Evolutionary conservation across 2,329 filamentous ascomycete species (phyloP).

Genomic region (Botrytis medusae): DNA sequence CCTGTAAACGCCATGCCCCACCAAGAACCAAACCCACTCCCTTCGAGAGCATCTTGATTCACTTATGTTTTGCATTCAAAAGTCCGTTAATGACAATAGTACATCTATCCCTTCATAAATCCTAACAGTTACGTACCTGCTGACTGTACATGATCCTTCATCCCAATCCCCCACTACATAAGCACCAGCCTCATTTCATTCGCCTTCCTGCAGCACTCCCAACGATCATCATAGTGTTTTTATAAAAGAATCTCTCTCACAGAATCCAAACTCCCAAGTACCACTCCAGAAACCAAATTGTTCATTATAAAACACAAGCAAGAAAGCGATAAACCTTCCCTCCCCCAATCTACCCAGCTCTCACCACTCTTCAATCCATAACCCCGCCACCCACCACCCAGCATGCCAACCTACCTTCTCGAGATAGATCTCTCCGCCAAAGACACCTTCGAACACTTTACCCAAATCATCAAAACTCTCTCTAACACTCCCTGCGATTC

Average conservation of each 20-base stretch:
- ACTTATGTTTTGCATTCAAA: background rate
- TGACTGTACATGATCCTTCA: background rate
- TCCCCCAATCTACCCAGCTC: background rate
- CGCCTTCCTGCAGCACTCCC: background rate
- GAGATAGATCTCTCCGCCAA: background rate
- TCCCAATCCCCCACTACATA: background rate
- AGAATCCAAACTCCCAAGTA: background rate
- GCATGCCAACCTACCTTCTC: background rate
- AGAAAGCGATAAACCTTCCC: background rate
- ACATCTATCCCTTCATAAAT: background rate
- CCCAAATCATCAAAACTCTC: background rate
- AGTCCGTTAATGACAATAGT: background rate
- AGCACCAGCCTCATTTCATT: background rate
- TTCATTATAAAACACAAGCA: background rate
- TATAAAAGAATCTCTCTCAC: background rate
- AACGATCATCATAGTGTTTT: background rate
- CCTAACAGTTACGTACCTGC: background rate
- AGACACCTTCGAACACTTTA: background rate
- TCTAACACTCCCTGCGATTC: background rate
- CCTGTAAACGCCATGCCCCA: background rate
- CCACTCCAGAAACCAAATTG: background rate
- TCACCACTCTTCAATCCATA: background rate
- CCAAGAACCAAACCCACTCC: background rate
- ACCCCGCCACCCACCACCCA: background rate
- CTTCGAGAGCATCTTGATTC: background rate